phyloP scores from a whole-genome alignment of 2,329 filamentous ascomycete species.

The Pseudocercospora cruenta region DNA sequence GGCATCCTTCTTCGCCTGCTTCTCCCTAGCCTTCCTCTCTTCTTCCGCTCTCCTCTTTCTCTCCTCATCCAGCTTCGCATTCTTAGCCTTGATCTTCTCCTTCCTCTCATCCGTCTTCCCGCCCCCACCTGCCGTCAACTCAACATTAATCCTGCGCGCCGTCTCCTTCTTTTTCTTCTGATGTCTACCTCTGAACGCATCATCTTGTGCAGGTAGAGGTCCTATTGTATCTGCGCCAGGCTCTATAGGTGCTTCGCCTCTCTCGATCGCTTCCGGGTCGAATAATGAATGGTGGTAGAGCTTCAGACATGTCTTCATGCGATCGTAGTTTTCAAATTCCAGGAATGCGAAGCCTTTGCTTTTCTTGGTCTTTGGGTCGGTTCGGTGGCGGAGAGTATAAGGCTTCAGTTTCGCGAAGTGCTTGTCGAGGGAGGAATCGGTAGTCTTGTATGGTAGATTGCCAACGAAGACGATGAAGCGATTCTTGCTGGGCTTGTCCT shows the following conservation, averaged over 20 bases:
- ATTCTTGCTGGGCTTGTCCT: constrained; percentile 45
- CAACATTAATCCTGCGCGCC: constrained; percentile 83
- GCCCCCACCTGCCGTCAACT: constrained; percentile 88
- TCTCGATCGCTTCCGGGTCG: constrained; percentile 44
- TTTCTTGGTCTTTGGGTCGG: constrained; percentile 65
- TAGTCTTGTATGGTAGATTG: constrained; percentile 87
- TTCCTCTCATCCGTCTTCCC: constrained; percentile 73
- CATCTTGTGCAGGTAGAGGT: constrained; percentile 13
- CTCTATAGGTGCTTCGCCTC: constrained; percentile 18
- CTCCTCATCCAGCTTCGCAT: constrained; percentile 77
- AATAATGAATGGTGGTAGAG: constrained; percentile 87
- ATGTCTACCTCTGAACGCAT: constrained; percentile 28
- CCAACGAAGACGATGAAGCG: constrained; percentile 82
- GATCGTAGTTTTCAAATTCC: constrained; percentile 83
- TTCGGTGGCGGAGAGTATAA: constrained; percentile 71
- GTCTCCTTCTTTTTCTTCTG: constrained; percentile 49
- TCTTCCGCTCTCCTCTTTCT: constrained; percentile 58
- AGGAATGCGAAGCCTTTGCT: constrained; percentile 83
- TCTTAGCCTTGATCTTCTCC: constrained; percentile 82
- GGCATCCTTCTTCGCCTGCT: constrained; percentile 46
- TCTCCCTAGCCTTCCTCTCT: constrained; percentile 50
- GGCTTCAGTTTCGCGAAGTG: constrained; percentile 81
- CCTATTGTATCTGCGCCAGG: constrained; percentile 14
- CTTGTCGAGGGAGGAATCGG: constrained; percentile 65
- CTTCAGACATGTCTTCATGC: constrained; percentile 90